Evolutionary conservation across 2,329 filamentous ascomycete genomes (phyloP).

Genomic region (Aureobasidium pullulans): DNA sequence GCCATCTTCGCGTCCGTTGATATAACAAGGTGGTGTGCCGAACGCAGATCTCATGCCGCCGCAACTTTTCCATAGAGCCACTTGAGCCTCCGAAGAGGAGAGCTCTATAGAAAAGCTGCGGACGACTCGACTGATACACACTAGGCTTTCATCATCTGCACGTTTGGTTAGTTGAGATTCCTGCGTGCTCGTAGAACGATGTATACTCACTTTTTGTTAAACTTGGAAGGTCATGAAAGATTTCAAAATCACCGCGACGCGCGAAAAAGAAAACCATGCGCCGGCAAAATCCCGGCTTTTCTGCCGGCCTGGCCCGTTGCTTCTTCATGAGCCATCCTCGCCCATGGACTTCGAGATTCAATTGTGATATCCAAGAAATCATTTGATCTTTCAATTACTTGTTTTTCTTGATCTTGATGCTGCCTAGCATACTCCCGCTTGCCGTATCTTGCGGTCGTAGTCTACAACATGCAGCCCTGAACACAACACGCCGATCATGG

Average conservation of each 20-base stretch:
- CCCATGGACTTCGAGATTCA: background rate
- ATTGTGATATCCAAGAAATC: background rate
- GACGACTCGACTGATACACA: slow-evolving; percentile 88
- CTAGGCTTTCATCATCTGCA: slow-evolving; percentile 98
- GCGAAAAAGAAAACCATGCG: slow-evolving; percentile 18
- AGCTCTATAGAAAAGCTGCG: slow-evolving; percentile 62
- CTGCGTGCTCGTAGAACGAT: background rate
- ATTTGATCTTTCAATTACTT: background rate
- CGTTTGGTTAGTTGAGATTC: slow-evolving; percentile 21
- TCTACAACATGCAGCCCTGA: background rate
- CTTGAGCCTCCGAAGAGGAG: slow-evolving; percentile 88
- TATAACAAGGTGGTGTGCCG: slow-evolving; percentile 99
- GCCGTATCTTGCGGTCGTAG: background rate
- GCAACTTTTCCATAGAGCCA: slow-evolving; percentile 62
- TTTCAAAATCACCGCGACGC: slow-evolving; percentile 38
- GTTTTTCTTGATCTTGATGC: slow-evolving; percentile 20
- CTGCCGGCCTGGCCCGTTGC: background rate
- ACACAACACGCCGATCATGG: background rate
- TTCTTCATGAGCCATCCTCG: background rate
- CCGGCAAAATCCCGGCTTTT: background rate
- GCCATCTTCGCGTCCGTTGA: slow-evolving; percentile 92
- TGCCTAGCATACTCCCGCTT: slow-evolving; percentile 7
- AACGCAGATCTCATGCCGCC: slow-evolving; percentile 94
- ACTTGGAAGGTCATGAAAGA: slow-evolving; percentile 90
- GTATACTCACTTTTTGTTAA: slow-evolving; percentile 81